Evolutionary conservation across 805 yeast genomes (phyloP).

Genomic region (Cyberlindnera euphorbiae): DNA sequence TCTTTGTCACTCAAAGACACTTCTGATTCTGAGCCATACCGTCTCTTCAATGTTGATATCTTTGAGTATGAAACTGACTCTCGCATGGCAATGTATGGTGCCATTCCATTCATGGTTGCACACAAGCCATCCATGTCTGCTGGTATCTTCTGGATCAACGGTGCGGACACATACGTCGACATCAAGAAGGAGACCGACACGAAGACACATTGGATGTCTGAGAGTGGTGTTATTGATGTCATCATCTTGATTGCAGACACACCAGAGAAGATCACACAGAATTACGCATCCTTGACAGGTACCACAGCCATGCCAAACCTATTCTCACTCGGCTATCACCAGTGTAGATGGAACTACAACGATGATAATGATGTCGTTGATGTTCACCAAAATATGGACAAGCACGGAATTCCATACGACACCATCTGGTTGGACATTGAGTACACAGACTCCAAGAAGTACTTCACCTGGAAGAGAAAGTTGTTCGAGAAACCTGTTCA

Average conservation of each 20-base stretch:
- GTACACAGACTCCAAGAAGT: constrained; percentile 80
- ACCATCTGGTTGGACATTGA: constrained; percentile 94
- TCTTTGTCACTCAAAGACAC: constrained; percentile 72
- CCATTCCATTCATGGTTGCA: constrained; percentile 84
- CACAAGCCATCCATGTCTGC: constrained; percentile 51
- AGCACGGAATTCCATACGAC: constrained; percentile 75
- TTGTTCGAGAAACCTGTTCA: constrained; percentile 69
- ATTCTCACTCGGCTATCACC: constrained; percentile 87
- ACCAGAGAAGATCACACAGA: constrained; percentile 49
- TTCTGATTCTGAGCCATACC: constrained; percentile 58
- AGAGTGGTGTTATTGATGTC: constrained; percentile 78
- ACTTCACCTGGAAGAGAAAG: constrained; percentile 83
- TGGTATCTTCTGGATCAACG: constrained; percentile 88
- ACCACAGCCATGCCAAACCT: constrained; percentile 65
- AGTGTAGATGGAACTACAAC: constrained; percentile 96
- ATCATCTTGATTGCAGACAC: constrained; percentile 58
- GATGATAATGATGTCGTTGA: constrained; percentile 81
- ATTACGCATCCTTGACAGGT: constrained; percentile 73
- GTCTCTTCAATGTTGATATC: constrained; percentile 89
- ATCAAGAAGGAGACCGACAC: constrained; percentile 40
- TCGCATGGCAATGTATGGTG: constrained; percentile 88
- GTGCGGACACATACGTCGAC: constrained; percentile 90
- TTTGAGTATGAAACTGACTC: constrained; percentile 88
- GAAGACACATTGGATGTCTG: constrained; percentile 89
- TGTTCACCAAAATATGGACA: constrained; percentile 67